phyloP scores from a whole-genome alignment of 495 filamentous ascomycete genomes.

The Trypethelium eluteriae region DNA sequence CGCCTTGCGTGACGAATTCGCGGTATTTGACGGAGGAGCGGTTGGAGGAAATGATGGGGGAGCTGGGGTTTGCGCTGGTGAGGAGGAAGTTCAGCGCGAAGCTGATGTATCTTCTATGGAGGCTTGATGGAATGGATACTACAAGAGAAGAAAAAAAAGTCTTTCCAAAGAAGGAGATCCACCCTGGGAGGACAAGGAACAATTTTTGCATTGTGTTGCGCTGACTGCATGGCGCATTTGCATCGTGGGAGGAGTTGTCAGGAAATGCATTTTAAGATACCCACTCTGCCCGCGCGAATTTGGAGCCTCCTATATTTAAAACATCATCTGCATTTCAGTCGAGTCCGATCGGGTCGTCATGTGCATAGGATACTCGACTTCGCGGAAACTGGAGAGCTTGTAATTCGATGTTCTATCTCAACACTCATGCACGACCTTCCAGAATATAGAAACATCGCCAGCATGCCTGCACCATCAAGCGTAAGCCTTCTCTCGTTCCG shows the following conservation, averaged over 20 bases:
- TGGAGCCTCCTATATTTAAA: background rate
- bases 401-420: background rate
- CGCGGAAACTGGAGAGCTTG: background rate
- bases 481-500: background rate
- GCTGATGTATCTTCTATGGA: constrained; percentile 85
- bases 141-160: constrained; percentile 31
- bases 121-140: constrained; percentile 33
- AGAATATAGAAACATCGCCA: background rate
- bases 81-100: constrained; percentile 69
- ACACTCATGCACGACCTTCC: background rate
- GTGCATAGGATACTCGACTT: background rate
- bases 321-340: background rate
- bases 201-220: constrained; percentile 75
- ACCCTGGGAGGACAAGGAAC: constrained; percentile 66
- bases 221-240: background rate
- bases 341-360: too few species aligned
- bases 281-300: background rate
- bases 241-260: background rate
- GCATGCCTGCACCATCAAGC: background rate
- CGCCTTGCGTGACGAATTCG: constrained; percentile 84
- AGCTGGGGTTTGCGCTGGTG: constrained; percentile 60
- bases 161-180: constrained; percentile 66
- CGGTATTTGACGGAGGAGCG: constrained; percentile 75
- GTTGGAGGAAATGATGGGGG: constrained; percentile 64
- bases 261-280: constrained; percentile 1